Evolutionary conservation across 2,329 filamentous ascomycete genomes (phyloP).

Genomic region (Ceratocystis colombiana): DNA sequence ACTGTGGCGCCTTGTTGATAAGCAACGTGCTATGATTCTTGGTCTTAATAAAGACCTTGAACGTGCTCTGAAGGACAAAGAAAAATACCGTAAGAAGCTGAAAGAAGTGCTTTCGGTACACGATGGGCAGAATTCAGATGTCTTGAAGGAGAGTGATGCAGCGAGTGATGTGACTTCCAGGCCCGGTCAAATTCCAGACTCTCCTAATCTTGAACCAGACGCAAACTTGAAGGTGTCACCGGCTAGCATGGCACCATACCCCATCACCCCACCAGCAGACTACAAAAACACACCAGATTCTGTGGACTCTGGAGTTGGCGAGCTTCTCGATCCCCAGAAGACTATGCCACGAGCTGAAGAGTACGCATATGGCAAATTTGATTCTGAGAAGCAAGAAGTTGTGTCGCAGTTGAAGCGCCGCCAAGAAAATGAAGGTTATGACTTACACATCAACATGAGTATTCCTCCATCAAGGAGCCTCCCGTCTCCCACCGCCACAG

Average conservation of each 20-base stretch:
- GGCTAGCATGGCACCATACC: slow-evolving; percentile 52
- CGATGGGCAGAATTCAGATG: slow-evolving; percentile 1
- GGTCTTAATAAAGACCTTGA: slow-evolving; percentile 93
- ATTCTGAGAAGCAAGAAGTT: slow-evolving; percentile 44
- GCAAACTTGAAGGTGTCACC: slow-evolving; percentile 44
- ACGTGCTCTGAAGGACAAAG: slow-evolving; percentile 82
- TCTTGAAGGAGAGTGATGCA: slow-evolving; percentile 13
- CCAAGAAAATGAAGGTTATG: slow-evolving; percentile 37
- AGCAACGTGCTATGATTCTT: slow-evolving; percentile 86
- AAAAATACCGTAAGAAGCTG: slow-evolving; percentile 80
- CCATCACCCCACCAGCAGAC: slow-evolving; percentile 53
- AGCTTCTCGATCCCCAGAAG: slow-evolving; percentile 47
- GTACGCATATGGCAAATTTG: slow-evolving; percentile 47
- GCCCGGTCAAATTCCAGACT: slow-evolving; percentile 33
- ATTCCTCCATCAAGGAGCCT: slow-evolving; percentile 49
- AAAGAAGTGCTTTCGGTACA: slow-evolving; percentile 54
- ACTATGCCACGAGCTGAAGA: slow-evolving; percentile 52
- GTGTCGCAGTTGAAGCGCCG: slow-evolving; percentile 40
- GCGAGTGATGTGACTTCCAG: slow-evolving; percentile 17
- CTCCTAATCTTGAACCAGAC: slow-evolving; percentile 43
- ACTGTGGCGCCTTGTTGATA: slow-evolving; percentile 90
- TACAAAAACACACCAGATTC: slow-evolving; percentile 36
- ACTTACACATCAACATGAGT: slow-evolving; percentile 42
- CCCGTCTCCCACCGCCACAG: slow-evolving; percentile 33
- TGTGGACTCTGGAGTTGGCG: slow-evolving; percentile 40